phyloP scores from a whole-genome alignment of 2,329 filamentous ascomycete species.

The Raffaelea albimanens region DNA sequence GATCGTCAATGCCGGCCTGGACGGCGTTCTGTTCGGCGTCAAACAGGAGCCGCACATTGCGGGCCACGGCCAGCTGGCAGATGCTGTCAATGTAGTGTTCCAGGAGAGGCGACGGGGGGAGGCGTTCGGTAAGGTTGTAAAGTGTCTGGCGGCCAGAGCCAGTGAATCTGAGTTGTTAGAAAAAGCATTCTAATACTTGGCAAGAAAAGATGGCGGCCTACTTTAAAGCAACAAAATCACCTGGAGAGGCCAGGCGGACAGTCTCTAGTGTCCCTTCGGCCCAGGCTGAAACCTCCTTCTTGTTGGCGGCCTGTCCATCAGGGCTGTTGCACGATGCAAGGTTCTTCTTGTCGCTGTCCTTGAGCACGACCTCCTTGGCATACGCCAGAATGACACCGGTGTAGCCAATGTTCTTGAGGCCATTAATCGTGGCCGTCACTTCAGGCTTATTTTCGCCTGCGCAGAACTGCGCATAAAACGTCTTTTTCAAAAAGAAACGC shows the following conservation, averaged over 20 bases:
- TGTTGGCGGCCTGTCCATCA: constrained; percentile 36
- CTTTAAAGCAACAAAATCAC: constrained; percentile 60
- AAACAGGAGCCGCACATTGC: constrained; percentile 66
- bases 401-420: constrained; percentile 67
- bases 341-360: constrained; percentile 38
- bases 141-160: constrained; percentile 70
- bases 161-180: constrained; percentile 48
- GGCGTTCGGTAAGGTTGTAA: constrained; percentile 51
- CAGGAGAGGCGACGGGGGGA: constrained; percentile 55
- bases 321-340: constrained; percentile 35
- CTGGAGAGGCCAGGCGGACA: constrained; percentile 59
- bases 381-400: constrained; percentile 78
- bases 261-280: constrained; percentile 64
- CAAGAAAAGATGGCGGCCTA: constrained; percentile 23
- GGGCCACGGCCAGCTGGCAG: constrained; percentile 60
- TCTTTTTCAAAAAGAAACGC: constrained; percentile 62
- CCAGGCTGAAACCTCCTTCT: constrained; percentile 62
- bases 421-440: constrained; percentile 53
- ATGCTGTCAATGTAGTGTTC: constrained; percentile 62
- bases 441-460: constrained; percentile 66
- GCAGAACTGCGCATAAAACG: constrained; percentile 88
- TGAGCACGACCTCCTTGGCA: constrained; percentile 69
- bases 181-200: not conserved
- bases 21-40: constrained; percentile 78
- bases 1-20: constrained; percentile 71